Conservation (phyloP, 2,329 filamentous ascomycete genomes). For the Nigrograna mackinnonii region DNA sequence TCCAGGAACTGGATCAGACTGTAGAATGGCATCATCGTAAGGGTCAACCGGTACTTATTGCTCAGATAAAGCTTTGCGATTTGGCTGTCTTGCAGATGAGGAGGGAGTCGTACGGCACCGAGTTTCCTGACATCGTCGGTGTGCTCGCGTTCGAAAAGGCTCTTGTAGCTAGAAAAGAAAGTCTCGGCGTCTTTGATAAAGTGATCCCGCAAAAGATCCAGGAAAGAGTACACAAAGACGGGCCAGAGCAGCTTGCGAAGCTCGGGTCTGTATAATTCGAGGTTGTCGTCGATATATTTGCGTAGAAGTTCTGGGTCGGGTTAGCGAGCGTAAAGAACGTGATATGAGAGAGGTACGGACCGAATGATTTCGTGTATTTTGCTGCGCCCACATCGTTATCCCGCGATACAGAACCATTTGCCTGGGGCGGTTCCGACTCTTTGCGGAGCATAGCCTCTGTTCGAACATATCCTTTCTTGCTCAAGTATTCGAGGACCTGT, state of each 20-base stretch:
- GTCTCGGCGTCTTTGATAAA: conserved; percentile 72
- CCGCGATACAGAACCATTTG: conserved; percentile 69
- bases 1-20: conserved; percentile 88
- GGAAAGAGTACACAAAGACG: conserved; percentile 88
- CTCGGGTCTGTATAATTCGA: conserved; percentile 93
- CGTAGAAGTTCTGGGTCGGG: conserved; percentile 61
- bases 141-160: conserved; percentile 75
- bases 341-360: conserved; percentile 27
- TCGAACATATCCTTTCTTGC: conserved; percentile 91
- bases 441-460: conserved; percentile 92
- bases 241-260: conserved; percentile 89
- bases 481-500: conserved; percentile 88
- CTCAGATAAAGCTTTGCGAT: conserved; percentile 80
- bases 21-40: conserved; percentile 84
- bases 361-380: conserved; percentile 76
- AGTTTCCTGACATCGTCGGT: conserved; percentile 78
- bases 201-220: conserved; percentile 75
- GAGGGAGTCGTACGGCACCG: conserved; percentile 72
- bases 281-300: conserved; percentile 85
- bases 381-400: conserved; percentile 72
- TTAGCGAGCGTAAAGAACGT: background rate
- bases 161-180: conserved; percentile 72
- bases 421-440: conserved; percentile 81
- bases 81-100: conserved; percentile 76
- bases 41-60: conserved; percentile 85